phyloP scores from a whole-genome alignment of 106 monocot genomes.

The Hemerocallis citrina region DNA sequence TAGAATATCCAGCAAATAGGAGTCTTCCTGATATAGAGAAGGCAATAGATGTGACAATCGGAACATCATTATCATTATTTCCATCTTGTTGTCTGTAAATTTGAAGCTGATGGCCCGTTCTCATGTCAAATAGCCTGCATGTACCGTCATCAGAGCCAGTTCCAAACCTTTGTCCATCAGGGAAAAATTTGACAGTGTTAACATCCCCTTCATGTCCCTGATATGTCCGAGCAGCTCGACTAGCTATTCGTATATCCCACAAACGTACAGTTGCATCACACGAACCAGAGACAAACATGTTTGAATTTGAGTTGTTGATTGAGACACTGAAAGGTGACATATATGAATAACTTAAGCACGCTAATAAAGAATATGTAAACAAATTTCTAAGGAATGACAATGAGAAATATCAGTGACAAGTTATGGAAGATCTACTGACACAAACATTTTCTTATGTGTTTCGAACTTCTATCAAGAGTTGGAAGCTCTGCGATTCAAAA shows the following conservation, averaged over 20 bases:
- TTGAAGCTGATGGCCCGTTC: conserved; percentile 96
- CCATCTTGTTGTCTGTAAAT: conserved; percentile 41
- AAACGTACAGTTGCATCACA: conserved; percentile 80
- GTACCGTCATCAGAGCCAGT: conserved; percentile 96
- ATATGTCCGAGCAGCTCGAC: conserved; percentile 73
- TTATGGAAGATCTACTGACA: not conserved
- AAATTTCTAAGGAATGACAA: not conserved
- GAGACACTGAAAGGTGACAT: conserved; percentile 51
- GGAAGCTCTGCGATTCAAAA: too few relatives aligned
- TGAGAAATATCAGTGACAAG: not conserved
- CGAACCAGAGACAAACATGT: conserved; percentile 95
- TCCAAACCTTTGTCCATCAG: conserved; percentile 93
- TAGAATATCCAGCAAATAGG: conserved; percentile 95
- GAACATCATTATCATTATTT: conserved; percentile 31
- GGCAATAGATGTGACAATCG: conserved; percentile 72
- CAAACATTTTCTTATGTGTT: too few relatives aligned
- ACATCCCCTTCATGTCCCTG: conserved; percentile 78
- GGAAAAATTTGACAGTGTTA: conserved; percentile 93
- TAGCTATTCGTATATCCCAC: conserved; percentile 87
- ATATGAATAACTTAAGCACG: not conserved
- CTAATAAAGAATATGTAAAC: not conserved
- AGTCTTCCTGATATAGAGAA: conserved; percentile 95
- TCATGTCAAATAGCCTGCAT: conserved; percentile 82
- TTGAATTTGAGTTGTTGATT: conserved; percentile 69
- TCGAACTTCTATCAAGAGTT: too few relatives aligned